A percentile compares a stretch with the other conserved stretches of the same genome.
phyloP scores from a whole-genome alignment of 164 flowering plant genomes.

The Chloranthus sessilifolius region DNA sequence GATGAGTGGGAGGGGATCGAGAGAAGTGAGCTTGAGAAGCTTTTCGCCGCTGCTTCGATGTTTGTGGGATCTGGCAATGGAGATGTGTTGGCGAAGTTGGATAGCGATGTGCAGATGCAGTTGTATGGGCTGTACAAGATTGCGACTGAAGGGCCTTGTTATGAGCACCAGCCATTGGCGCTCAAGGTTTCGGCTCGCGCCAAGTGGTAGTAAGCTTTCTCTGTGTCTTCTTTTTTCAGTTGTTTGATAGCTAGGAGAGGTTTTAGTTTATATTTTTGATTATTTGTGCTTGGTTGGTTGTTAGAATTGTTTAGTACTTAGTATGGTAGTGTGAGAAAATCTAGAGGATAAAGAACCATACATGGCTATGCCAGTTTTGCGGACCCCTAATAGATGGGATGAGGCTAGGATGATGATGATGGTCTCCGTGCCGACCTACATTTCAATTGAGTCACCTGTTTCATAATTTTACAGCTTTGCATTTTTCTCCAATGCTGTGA shows the following conservation, averaged over 20 bases:
- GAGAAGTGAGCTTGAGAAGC: slow-evolving; percentile 60
- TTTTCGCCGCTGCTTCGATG: slow-evolving; percentile 43
- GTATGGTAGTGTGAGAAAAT: no score
- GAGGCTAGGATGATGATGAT: no score
- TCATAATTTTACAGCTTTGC: no score
- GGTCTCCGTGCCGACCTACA: no score
- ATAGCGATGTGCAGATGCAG: slow-evolving; percentile 58
- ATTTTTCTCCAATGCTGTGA: no score
- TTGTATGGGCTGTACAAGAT: slow-evolving; percentile 69
- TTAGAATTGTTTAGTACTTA: background rate
- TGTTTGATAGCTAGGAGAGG: background rate
- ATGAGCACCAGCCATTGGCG: slow-evolving; percentile 61
- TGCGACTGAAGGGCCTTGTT: slow-evolving; percentile 77
- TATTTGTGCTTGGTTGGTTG: slow-evolving; percentile 1
- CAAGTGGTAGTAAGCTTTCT: slow-evolving; percentile 62
- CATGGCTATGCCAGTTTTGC: no score
- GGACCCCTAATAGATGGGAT: no score
- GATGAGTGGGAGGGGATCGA: slow-evolving; percentile 97
- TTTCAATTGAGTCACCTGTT: no score
- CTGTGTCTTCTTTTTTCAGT: slow-evolving; percentile 2
- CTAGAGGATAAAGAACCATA: no score
- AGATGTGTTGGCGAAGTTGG: slow-evolving; percentile 28
- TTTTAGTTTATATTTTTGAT: slow-evolving; percentile 1
- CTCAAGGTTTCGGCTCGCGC: slow-evolving; percentile 69
- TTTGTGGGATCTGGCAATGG: slow-evolving; percentile 29